Evolutionary conservation across 2,329 filamentous ascomycete genomes (phyloP), one percentile per base, ranked within the genome.

Genomic region (Lasiodiplodia citricola): DNA sequence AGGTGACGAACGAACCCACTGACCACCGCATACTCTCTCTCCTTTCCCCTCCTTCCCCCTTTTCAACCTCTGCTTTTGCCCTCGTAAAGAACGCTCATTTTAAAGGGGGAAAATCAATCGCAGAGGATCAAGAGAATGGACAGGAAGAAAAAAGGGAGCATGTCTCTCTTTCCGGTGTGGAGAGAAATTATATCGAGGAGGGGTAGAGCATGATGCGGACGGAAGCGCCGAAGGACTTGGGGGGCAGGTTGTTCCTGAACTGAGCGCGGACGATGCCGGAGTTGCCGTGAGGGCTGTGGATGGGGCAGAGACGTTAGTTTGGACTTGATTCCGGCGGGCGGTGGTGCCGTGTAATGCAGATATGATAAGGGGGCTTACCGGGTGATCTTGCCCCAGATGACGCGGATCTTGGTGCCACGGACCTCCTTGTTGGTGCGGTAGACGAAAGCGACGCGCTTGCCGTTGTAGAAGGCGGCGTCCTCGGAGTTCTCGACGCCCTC

Each of bases 331-430:
- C 28, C 28, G 6, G 28, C 28, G 5, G 28, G 28, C 1, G 28
- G 28, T 28, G 14, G 21, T 25, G 25, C 23, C 23, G 25, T 54
- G 51, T 56, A 16, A 4, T 16, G 10, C 35, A 16, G 10, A 18
- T 31, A 18, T 10, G n/a, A 18, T 13, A 21, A 4, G 13, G 21
- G 1, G 47, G n/a, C 60, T 52, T 64, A 64, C 60, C 93, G 88
- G 82, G 93, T 96, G 81, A 97, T 91, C 88, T 96, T 97, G 87
- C 94, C 94, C 94, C 94, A 97, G 87, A 97, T 97, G 77, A 97
- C 80, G 28, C 94, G 90, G 86, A 97, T 95, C 91, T 97, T 97
- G 83, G 92, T 94, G 82, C 94, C 95, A 80, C 94, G 92, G 81
- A 96, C 88, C 89, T 97, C 93, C 86, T 90, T 94, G 85, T 92